Evolutionary conservation across 1,284 basidiomycete genomes (phyloP).

Genomic region (Ganoderma meredithae): DNA sequence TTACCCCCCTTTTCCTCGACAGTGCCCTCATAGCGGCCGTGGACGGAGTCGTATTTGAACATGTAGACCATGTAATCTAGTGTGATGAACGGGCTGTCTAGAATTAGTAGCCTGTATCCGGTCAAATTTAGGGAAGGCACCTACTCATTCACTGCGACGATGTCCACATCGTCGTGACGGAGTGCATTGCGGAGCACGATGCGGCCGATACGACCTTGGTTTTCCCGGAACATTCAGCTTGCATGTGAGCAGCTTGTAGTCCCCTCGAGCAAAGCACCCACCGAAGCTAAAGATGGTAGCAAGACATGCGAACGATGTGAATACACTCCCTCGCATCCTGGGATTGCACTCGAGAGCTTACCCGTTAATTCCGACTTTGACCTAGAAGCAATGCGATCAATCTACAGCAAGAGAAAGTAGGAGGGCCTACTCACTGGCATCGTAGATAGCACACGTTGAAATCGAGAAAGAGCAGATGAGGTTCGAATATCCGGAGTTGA

Average conservation of each 20-base stretch:
- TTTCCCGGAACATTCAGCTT: neutral
- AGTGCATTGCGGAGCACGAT: constrained; percentile 98
- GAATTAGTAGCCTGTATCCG: neutral
- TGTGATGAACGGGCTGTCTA: constrained; percentile 88
- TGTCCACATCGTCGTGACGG: constrained; percentile 76
- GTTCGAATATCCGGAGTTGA: neutral
- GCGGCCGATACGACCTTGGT: constrained; percentile 91
- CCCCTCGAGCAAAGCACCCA: neutral
- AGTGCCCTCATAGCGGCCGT: constrained; percentile 93
- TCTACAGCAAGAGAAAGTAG: neutral
- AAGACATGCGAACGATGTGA: constrained; percentile 29
- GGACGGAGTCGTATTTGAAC: constrained; percentile 99
- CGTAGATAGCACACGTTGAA: neutral
- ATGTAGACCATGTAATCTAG: constrained; percentile 99
- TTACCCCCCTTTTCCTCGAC: constrained; percentile 90
- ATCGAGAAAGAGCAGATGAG: neutral
- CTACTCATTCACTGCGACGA: constrained; percentile 92
- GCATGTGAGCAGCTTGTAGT: neutral
- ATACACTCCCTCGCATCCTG: constrained; percentile 3
- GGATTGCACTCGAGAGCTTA: constrained; percentile 38
- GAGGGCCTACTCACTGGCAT: neutral
- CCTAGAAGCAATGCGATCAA: constrained; percentile 40
- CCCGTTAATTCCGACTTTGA: constrained; percentile 97
- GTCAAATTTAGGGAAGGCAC: constrained; percentile 40
- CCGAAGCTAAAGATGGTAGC: constrained; percentile 66